Evolutionary conservation across 140 eudicot species (phyloP), one percentile per base, ranked within the genome.

Genomic region (Flaveria floridana): DNA sequence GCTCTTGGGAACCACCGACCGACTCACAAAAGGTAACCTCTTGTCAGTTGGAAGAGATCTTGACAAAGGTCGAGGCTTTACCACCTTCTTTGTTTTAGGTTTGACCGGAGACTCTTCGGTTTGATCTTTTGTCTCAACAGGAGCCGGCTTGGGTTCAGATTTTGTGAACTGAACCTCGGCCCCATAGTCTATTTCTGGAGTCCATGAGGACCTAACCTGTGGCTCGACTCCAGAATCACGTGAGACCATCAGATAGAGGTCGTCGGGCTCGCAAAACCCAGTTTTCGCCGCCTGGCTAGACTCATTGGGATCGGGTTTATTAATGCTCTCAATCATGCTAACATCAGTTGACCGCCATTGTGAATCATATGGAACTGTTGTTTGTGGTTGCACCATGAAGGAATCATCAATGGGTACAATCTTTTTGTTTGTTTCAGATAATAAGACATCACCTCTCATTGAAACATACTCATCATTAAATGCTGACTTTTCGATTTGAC

Each of bases 121-220:
- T 74, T 67, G 79, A 19, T 69, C 85, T 56, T 78, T 84, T 62
- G 81, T 61, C 78, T 88, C 91, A 73, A 84, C 87, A 4, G 82
- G 80, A 72, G 88, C 81, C 21, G 90, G 80, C 70, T 84, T 84
- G 46, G 86, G 89, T 57, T 76, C 87, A 76, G 87, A 70, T 68
- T 87, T 86, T 13, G 73, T 85, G 61, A 80, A 82, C 34, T 86
- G 83, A 58, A 78, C 79, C 65, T 88, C 92, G 39, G 71, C 81
- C 59, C 84, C 91, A 78, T 85, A 94, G 73, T 94, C 97, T 78
- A 94, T 82, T 74, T 94, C 96, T 1, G 95, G 96, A 34, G 88
- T 81, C 99, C 97, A 94, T 9, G 96, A 84, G 23, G 89, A 82
- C 77, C 85, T 77, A 68, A 78, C 70, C 11, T 88, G 78, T 25